Conservation (phyloP, 2,329 filamentous ascomycete genomes). For the Aspergillus chevalieri region DNA sequence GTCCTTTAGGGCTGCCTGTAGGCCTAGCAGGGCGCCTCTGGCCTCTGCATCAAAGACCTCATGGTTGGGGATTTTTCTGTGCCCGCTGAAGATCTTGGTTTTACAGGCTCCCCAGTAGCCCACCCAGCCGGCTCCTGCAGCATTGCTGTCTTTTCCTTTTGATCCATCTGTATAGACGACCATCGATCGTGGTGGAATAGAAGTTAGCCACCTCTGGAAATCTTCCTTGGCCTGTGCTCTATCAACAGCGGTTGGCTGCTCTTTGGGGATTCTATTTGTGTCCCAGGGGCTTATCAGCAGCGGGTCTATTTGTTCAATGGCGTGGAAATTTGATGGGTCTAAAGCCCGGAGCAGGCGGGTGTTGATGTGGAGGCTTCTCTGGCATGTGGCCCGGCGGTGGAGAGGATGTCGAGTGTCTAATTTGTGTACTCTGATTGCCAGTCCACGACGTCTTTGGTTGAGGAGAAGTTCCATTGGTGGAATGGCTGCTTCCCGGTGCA, state of each 20-base stretch:
- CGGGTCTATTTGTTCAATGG: not conserved
- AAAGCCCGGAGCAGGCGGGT: not conserved
- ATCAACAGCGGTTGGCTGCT: not conserved
- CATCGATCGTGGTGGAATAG: not conserved
- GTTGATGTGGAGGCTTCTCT: not conserved
- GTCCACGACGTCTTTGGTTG: too few species aligned
- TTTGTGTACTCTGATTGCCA: not conserved
- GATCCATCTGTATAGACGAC: not conserved
- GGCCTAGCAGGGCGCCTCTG: not conserved
- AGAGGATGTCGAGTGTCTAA: not conserved
- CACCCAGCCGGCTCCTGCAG: not conserved
- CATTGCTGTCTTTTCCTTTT: not conserved
- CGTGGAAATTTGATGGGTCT: not conserved
- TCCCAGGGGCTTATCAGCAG: not conserved
- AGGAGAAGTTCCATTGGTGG: too few species aligned
- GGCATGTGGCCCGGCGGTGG: not conserved
- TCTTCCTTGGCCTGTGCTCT: not conserved
- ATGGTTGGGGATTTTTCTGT: not conserved
- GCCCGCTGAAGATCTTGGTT: not conserved
- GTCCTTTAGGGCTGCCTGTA: too few species aligned
- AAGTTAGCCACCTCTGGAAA: not conserved
- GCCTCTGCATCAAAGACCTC: not conserved
- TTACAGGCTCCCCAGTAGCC: not conserved
- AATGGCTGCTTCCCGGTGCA: too few species aligned
- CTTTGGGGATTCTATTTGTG: not conserved